Base-by-base conservation (phyloP, 495 filamentous ascomycete species). In the Daldinia vernicosa region DNA sequence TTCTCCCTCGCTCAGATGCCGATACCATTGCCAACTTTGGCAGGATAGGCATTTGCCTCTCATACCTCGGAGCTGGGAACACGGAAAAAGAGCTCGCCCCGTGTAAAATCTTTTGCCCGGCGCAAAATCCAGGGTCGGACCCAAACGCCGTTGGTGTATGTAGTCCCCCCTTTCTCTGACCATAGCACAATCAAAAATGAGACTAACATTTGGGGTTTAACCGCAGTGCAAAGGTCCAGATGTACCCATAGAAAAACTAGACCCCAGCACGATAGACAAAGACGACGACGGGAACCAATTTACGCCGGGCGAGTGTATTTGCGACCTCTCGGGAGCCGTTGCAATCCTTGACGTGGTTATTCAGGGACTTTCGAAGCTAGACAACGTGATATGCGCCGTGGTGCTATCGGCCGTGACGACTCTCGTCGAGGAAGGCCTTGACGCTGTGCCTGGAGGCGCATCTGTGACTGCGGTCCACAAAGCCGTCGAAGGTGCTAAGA, bases 401-500 rank as follows among this genome's bases (percentile, higher is more conserved):
- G 50, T 73, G 22, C 17, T 73, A 0, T 26, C 50, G 12, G 66
- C 70, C n/a, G 28, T 73, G 0, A 43, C 43, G 27, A 73, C 70
- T 27, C 66, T 73, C 14, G 57, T 73, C 35, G 61, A 69, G 22
- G 37, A 54, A 24, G 70, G 70, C 8, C 8, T 73, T 51, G 52
- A 66, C 19, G 32, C 52, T 17, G 11, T 73, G 22, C 66, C 70
- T 30, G 66, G 28, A 0, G 70, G 66, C 12, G 37, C 55, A 1
- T 37, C 56, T 2, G 15, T 57, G 52, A 32, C 40, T 4, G 66
- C 70, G 1, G 56, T 28, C 3, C 1, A 26, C 9, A 66, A 66
- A 30, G 70, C 70, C n/a, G 70, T 73, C 52, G 62, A 66, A 45
- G 66, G 66, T 32, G 70, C 70, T 40, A 73, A 73, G 62, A 73